Percentiles rank a stretch among this genome's conserved stretches.
phyloP scores from a whole-genome alignment of 768 basidiomycete genomes.

The Boletus pseudopeckii region DNA sequence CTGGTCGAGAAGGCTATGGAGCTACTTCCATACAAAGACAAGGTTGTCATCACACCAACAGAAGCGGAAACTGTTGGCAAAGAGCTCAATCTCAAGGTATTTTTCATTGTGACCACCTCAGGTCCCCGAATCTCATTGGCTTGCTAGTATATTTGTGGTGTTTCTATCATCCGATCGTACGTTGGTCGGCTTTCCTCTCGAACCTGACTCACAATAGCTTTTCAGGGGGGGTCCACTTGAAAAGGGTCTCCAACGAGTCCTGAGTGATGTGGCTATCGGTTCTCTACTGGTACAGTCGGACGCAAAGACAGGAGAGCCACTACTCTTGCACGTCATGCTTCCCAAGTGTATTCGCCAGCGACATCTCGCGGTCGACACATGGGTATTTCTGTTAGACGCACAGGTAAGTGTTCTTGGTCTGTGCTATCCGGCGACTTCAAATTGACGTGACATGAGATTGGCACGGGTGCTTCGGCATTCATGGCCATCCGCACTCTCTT shows the following conservation, averaged over 20 bases:
- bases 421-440: background rate
- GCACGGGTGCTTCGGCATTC: slow-evolving; percentile 87
- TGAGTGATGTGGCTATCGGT: slow-evolving; percentile 83
- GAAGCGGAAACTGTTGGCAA: slow-evolving; percentile 56
- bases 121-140: background rate
- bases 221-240: slow-evolving; percentile 85
- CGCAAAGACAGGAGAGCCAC: slow-evolving; percentile 77
- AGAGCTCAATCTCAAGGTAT: slow-evolving; percentile 57
- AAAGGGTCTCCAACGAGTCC: slow-evolving; percentile 83
- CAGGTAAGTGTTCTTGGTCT: slow-evolving; percentile 48
- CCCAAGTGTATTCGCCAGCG: slow-evolving; percentile 69
- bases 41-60: slow-evolving; percentile 65
- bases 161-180: slow-evolving; percentile 85
- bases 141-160: slow-evolving; percentile 72
- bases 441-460: slow-evolving; percentile 55
- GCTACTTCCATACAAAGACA: slow-evolving; percentile 67
- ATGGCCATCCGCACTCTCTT: slow-evolving; percentile 94
- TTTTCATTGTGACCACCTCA: background rate
- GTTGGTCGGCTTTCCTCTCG: slow-evolving; percentile 27
- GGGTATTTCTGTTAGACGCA: slow-evolving; percentile 87
- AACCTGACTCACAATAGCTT: slow-evolving; percentile 2
- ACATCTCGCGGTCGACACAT: slow-evolving; percentile 60
- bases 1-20: slow-evolving; percentile 83
- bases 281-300: slow-evolving; percentile 91
- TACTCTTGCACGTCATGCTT: slow-evolving; percentile 78